phyloP scores from a whole-genome alignment of 2,329 filamentous ascomycete genomes.

The Curvularia hawaiiensis region DNA sequence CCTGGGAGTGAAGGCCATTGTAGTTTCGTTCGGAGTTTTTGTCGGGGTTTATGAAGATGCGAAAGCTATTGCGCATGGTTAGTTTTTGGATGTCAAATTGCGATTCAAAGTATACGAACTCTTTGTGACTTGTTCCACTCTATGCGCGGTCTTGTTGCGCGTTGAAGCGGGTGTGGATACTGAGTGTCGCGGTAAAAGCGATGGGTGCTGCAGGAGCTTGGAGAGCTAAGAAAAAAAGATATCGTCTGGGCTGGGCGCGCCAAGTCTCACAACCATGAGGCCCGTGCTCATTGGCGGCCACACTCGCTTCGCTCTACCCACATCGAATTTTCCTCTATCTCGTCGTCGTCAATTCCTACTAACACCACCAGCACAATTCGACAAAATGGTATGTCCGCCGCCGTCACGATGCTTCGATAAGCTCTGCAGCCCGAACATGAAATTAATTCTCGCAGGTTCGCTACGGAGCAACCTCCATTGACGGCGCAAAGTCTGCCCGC shows the following conservation, averaged over 20 bases:
- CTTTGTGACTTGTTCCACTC: conserved; percentile 1
- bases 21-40: conserved; percentile 13
- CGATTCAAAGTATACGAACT: background rate
- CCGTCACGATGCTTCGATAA: conserved; percentile 10
- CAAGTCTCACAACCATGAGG: conserved; percentile 1
- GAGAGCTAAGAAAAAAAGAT: conserved; percentile 23
- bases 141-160: conserved; percentile 22
- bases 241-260: conserved; percentile 13
- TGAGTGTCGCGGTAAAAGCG: conserved; percentile 18
- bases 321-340: conserved; percentile 1
- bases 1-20: conserved; percentile 41
- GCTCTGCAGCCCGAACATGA: conserved; percentile 20
- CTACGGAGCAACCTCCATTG: conserved; percentile 46
- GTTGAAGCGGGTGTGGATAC: conserved; percentile 16
- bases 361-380: conserved; percentile 46
- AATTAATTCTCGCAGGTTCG: conserved; percentile 45
- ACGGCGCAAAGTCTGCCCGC: conserved; percentile 74
- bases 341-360: conserved; percentile 31
- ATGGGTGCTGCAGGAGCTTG: conserved; percentile 24
- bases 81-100: conserved; percentile 1
- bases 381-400: conserved; percentile 50
- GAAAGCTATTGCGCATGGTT: conserved; percentile 19
- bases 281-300: conserved; percentile 1
- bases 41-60: conserved; percentile 12
- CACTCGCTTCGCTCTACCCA: background rate